These are phyloP conservation scores for Aristolochia contorta DNA, from an alignment of 164 flowering plant species.

Conservation along the genomic window DNA sequence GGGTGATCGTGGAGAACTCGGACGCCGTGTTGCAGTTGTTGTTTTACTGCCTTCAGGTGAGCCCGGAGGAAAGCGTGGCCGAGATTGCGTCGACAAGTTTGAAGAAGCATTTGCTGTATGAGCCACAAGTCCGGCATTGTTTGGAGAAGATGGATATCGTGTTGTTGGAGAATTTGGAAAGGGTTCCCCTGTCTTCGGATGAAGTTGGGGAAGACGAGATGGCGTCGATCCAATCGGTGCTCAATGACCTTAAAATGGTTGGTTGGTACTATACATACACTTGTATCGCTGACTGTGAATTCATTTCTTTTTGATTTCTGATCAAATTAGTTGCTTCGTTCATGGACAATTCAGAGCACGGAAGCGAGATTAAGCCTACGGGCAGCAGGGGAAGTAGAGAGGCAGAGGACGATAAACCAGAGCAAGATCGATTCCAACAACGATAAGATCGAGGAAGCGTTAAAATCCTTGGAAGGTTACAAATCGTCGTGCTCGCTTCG, in stretches of 20 bases:
- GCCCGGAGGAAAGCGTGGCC: constrained; percentile 16
- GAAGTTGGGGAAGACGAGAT: constrained; percentile 11
- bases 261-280: constrained; percentile 8
- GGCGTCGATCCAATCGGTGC: constrained; percentile 9
- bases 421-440: constrained; percentile 24
- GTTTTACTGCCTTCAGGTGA: constrained; percentile 44
- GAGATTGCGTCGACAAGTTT: constrained; percentile 28
- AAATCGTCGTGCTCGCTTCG: constrained; percentile 22
- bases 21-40: constrained; percentile 66
- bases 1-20: constrained; percentile 39
- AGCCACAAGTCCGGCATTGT: constrained; percentile 21
- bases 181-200: constrained; percentile 32
- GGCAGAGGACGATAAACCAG: constrained; percentile 39
- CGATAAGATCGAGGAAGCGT: constrained; percentile 22
- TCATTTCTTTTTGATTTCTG: background rate
- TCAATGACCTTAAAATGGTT: constrained; percentile 66
- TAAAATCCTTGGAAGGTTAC: constrained; percentile 30
- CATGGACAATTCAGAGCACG: constrained; percentile 34
- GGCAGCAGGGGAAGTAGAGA: constrained; percentile 60
- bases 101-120: constrained; percentile 39
- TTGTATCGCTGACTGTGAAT: background rate
- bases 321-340: background rate
- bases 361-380: constrained; percentile 56
- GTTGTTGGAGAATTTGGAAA: constrained; percentile 22
- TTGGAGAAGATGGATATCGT: constrained; percentile 27